Percentiles rank a stretch among this genome's conserved stretches.
phyloP scores from a whole-genome alignment of 768 basidiomycete genomes.

The Lentinula aciculospora region DNA sequence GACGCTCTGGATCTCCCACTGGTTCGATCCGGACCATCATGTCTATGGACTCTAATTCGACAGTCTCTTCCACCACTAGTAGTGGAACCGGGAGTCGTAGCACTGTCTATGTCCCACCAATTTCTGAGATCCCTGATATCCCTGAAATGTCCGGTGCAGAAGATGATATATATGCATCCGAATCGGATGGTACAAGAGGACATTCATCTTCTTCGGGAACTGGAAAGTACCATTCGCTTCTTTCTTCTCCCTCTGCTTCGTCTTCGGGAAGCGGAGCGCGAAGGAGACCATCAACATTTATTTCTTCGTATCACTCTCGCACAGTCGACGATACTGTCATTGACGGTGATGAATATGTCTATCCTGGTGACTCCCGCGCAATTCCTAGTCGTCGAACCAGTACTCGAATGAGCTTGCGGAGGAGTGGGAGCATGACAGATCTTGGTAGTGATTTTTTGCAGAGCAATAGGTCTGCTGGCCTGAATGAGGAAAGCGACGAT shows the following conservation, averaged over 20 bases:
- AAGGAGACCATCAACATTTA: conserved; percentile 38
- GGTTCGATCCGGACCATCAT: conserved; percentile 68
- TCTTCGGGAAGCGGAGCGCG: conserved; percentile 29
- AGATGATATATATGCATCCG: conserved; percentile 34
- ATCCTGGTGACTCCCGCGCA: conserved; percentile 67
- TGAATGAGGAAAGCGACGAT: conserved; percentile 2
- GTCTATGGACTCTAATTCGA: conserved; percentile 43
- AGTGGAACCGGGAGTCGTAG: conserved; percentile 55
- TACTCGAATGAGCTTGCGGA: conserved; percentile 42
- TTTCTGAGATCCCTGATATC: conserved; percentile 66
- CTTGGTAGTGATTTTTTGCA: conserved; percentile 44
- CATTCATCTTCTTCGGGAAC: conserved; percentile 4
- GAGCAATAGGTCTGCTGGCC: neutral
- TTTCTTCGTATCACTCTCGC: conserved; percentile 53
- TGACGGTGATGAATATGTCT: conserved; percentile 58
- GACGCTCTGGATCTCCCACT: conserved; percentile 33
- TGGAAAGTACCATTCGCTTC: neutral
- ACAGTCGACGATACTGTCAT: conserved; percentile 75
- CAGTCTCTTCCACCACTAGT: conserved; percentile 33
- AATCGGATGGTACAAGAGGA: conserved; percentile 2
- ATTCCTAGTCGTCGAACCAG: conserved; percentile 53
- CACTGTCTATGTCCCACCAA: conserved; percentile 73
- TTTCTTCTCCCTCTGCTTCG: conserved; percentile 25
- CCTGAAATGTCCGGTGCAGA: conserved; percentile 20
- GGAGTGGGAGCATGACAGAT: conserved; percentile 75